Evolutionary conservation across 1,284 basidiomycete genomes (phyloP).

Genomic region (Apiotrichum gamsii): DNA sequence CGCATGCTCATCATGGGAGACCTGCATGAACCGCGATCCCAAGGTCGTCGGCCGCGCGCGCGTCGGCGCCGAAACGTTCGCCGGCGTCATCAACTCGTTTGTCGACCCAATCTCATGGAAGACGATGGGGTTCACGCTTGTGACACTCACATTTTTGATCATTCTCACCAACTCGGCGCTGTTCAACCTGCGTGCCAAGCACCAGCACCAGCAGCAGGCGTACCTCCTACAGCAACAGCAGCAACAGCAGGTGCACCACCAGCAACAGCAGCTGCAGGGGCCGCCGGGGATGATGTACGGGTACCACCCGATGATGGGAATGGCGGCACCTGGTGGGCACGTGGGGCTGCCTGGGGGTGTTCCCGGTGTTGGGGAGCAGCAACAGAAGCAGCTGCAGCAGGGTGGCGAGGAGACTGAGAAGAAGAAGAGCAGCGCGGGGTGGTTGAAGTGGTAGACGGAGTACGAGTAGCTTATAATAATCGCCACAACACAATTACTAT

Average conservation of each 20-base stretch:
- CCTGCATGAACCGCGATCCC: constrained; percentile 91
- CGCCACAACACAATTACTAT: no score
- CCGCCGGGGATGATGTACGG: no score
- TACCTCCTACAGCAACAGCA: no score
- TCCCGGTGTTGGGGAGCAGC: no score
- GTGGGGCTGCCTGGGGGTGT: no score
- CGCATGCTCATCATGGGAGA: constrained; percentile 81
- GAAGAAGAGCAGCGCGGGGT: no score
- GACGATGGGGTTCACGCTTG: constrained; percentile 79
- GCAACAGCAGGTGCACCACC: neutral
- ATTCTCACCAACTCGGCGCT: constrained; percentile 75
- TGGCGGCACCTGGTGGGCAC: no score
- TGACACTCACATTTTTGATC: constrained; percentile 70
- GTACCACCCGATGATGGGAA: no score
- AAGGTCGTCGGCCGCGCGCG: constrained; percentile 79
- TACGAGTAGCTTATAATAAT: no score
- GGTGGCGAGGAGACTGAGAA: no score
- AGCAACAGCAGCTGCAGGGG: neutral
- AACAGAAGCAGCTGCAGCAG: no score
- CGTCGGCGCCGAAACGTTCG: constrained; percentile 89
- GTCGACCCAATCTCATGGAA: constrained; percentile 97
- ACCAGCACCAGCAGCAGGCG: constrained; percentile 31
- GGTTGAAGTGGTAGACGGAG: no score
- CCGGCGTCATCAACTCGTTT: constrained; percentile 92
- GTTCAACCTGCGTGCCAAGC: constrained; percentile 47